Evolutionary conservation across 1,139 yeast genomes (phyloP).

Genomic region (Suhomyces chickasaworum): DNA sequence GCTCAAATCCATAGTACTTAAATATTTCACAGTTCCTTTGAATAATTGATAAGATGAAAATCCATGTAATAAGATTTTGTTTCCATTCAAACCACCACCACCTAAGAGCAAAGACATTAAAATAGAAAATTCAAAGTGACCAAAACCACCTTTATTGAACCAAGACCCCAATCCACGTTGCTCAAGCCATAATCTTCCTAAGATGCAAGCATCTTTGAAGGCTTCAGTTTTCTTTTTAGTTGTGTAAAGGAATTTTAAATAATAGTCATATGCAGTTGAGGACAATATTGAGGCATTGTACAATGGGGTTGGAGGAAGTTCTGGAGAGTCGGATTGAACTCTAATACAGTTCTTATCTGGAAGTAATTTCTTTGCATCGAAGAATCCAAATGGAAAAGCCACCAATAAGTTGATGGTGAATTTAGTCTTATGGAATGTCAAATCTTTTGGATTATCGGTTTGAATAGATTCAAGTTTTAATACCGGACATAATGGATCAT

Average conservation of each 20-base stretch:
- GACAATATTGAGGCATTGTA: slow-evolving; percentile 81
- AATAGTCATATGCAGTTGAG: slow-evolving; percentile 66
- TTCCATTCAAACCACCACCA: slow-evolving; percentile 82
- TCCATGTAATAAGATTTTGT: slow-evolving; percentile 77
- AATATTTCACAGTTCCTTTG: slow-evolving; percentile 78
- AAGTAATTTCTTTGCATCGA: slow-evolving; percentile 72
- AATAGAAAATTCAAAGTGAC: slow-evolving; percentile 85
- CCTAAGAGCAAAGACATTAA: slow-evolving; percentile 78
- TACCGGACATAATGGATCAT: slow-evolving; percentile 67
- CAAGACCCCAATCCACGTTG: slow-evolving; percentile 80
- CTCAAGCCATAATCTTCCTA: slow-evolving; percentile 86
- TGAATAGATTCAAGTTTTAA: slow-evolving; percentile 55
- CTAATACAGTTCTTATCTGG: slow-evolving; percentile 82
- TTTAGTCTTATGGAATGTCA: slow-evolving; percentile 65
- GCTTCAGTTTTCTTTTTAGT: slow-evolving; percentile 76
- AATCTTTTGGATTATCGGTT: slow-evolving; percentile 50
- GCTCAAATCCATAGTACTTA: slow-evolving; percentile 75
- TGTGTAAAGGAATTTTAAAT: slow-evolving; percentile 73
- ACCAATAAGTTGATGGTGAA: slow-evolving; percentile 71
- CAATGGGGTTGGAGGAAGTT: slow-evolving; percentile 74
- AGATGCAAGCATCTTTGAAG: slow-evolving; percentile 84
- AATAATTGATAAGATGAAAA: slow-evolving; percentile 91
- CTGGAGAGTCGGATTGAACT: slow-evolving; percentile 52
- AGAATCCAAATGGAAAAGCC: slow-evolving; percentile 69
- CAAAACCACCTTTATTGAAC: slow-evolving; percentile 76